These are phyloP conservation scores for Phellinidium pouzarii DNA, from an alignment of 1,284 basidiomycete genomes.

Conservation along the genomic window DNA sequence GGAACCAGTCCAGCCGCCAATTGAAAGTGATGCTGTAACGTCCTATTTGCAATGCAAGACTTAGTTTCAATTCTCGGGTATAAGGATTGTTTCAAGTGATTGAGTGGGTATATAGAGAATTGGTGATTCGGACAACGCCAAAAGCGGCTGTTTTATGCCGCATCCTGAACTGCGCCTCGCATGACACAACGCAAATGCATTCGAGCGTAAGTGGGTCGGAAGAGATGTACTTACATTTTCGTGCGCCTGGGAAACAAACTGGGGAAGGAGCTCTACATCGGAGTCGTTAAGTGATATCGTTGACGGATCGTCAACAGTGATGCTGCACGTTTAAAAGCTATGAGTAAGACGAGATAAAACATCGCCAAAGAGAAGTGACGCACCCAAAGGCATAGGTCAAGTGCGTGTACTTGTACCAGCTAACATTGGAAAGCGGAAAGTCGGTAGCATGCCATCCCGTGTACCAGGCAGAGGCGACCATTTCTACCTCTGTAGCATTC, in stretches of 20 bases:
- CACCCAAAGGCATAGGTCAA: slow-evolving; percentile 61
- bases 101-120: not conserved
- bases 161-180: too few relatives aligned
- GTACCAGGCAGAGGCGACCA: slow-evolving; percentile 53
- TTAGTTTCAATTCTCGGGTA: slow-evolving; percentile 8
- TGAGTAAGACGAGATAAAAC: not conserved
- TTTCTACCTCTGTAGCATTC: slow-evolving; percentile 25
- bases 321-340: slow-evolving; percentile 25
- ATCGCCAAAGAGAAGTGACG: slow-evolving; percentile 24
- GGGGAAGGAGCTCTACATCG: slow-evolving; percentile 37
- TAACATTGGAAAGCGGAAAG: slow-evolving; percentile 43
- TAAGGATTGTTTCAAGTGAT: too few relatives aligned
- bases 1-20: slow-evolving; percentile 87
- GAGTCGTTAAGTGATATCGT: slow-evolving; percentile 36
- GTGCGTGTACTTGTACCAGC: slow-evolving; percentile 58
- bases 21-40: slow-evolving; percentile 69
- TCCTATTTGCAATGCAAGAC: slow-evolving; percentile 31
- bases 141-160: too few relatives aligned
- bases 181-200: too few relatives aligned
- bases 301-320: slow-evolving; percentile 42
- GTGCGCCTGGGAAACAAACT: slow-evolving; percentile 50
- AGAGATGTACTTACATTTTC: slow-evolving; percentile 37
- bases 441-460: slow-evolving; percentile 51
- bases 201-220: not conserved
- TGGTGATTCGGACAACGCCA: too few relatives aligned